Conservation (phyloP, 352 stramenopile genomes). For the Globisporangium paddicum region DNA sequence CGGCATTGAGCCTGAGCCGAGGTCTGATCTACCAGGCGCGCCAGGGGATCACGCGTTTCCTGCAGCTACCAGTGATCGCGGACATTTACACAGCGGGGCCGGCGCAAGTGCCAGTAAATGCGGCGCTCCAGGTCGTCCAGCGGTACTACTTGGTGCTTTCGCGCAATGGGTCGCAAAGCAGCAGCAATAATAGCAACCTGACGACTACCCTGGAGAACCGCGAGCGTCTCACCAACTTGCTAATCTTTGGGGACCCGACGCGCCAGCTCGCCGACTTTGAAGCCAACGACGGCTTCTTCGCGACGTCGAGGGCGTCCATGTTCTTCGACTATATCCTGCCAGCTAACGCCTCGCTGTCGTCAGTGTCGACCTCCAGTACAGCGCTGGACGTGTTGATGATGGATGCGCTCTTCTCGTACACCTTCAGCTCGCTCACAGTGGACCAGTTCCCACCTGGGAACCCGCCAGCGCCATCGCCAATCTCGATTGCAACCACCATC, state of each 20-base stretch:
- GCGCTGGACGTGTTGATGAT: conserved; percentile 11
- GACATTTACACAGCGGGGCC: conserved; percentile 22
- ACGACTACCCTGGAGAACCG: neutral
- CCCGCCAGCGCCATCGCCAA: conserved; percentile 18
- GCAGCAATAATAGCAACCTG: neutral
- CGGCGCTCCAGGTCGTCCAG: conserved; percentile 40
- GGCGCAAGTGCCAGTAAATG: conserved; percentile 16
- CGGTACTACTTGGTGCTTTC: conserved; percentile 28
- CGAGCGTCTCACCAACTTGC: conserved; percentile 35
- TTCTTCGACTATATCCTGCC: conserved; percentile 43
- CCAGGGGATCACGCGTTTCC: conserved; percentile 33
- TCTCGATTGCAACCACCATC: conserved; percentile 8
- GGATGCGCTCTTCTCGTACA: conserved; percentile 27
- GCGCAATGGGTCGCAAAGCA: conserved; percentile 2
- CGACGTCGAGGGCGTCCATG: conserved; percentile 19
- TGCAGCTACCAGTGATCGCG: conserved; percentile 22
- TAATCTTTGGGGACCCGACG: conserved; percentile 39
- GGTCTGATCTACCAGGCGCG: conserved; percentile 44
- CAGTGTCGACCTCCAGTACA: neutral
- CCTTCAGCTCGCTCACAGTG: conserved; percentile 42
- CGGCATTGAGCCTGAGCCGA: conserved; percentile 25
- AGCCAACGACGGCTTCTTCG: conserved; percentile 11
- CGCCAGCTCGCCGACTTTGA: conserved; percentile 17
- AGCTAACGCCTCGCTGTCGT: neutral
- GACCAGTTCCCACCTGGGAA: conserved; percentile 39